phyloP scores from a whole-genome alignment of 2,329 filamentous ascomycete species.

The Fusarium torulosum region DNA sequence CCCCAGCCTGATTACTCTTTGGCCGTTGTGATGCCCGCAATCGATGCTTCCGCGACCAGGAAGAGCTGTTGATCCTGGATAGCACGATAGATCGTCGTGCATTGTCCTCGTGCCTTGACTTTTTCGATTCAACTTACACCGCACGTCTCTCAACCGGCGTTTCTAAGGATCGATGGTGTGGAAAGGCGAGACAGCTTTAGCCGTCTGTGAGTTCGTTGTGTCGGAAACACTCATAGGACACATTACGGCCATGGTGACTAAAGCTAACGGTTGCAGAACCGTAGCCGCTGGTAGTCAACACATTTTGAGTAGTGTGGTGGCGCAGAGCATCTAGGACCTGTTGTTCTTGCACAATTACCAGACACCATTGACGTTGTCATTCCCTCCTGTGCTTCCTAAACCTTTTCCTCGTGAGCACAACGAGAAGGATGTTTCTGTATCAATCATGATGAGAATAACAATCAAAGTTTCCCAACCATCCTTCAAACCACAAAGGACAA shows the following conservation, averaged over 20 bases:
- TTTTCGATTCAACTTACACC: conserved; percentile 13
- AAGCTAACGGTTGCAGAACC: conserved; percentile 6
- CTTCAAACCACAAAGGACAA: conserved; percentile 27
- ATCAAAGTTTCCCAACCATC: conserved; percentile 11
- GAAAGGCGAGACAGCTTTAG: conserved; percentile 23
- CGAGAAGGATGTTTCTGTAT: conserved; percentile 6
- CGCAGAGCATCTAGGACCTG: conserved; percentile 13
- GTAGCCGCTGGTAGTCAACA: conserved; percentile 12
- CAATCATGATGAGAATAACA: not conserved
- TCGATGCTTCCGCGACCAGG: conserved; percentile 15
- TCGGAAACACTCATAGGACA: conserved; percentile 9
- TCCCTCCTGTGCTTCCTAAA: conserved; percentile 6
- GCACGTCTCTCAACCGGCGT: conserved; percentile 2
- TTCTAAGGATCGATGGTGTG: not conserved
- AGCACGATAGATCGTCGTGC: conserved; percentile 5
- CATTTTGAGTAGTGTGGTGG: conserved; percentile 21
- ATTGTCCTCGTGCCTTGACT: conserved; percentile 15
- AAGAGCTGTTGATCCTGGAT: conserved; percentile 7
- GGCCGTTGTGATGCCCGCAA: conserved; percentile 18
- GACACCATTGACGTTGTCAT: not conserved
- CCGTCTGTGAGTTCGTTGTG: conserved; percentile 10
- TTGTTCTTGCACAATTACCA: conserved; percentile 8
- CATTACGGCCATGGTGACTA: conserved; percentile 4
- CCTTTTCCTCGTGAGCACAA: not conserved
- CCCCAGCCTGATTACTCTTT: conserved; percentile 22